These are phyloP conservation scores for Pseudogymnoascus pannorum DNA, from an alignment of 2,329 filamentous ascomycete species.

Conservation along the genomic window DNA sequence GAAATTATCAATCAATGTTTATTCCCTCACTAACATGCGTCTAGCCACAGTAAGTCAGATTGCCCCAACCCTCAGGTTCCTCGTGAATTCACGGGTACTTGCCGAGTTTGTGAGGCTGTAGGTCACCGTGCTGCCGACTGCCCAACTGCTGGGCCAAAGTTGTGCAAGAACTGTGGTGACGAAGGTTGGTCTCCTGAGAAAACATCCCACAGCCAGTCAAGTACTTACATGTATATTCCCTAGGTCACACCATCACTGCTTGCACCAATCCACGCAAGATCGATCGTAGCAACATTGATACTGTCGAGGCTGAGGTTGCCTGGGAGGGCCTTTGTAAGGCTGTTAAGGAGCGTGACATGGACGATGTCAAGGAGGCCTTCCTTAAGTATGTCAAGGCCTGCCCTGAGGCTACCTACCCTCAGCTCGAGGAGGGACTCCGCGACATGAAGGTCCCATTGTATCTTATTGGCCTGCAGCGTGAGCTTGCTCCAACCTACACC, in stretches of 20 bases:
- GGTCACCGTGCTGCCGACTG: slow-evolving; percentile 57
- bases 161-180: slow-evolving; percentile 55
- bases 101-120: slow-evolving; percentile 47
- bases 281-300: slow-evolving; percentile 43
- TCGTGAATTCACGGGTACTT: slow-evolving; percentile 46
- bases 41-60: slow-evolving; percentile 54
- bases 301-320: slow-evolving; percentile 46
- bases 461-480: slow-evolving; percentile 56
- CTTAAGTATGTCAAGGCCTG: slow-evolving; percentile 55
- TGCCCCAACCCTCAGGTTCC: slow-evolving; percentile 48
- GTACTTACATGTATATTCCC: not conserved
- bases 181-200: slow-evolving; percentile 39
- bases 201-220: not conserved
- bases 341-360: slow-evolving; percentile 47
- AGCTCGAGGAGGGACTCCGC: slow-evolving; percentile 56
- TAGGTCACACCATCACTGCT: slow-evolving; percentile 47
- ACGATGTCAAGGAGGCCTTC: slow-evolving; percentile 53
- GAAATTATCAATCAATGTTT: slow-evolving; percentile 28
- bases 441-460: slow-evolving; percentile 45
- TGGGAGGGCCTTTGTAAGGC: slow-evolving; percentile 50
- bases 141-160: slow-evolving; percentile 46
- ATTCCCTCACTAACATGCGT: slow-evolving; percentile 11
- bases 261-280: slow-evolving; percentile 56
- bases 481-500: slow-evolving; percentile 49
- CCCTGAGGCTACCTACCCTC: slow-evolving; percentile 49